phyloP scores from a whole-genome alignment of 257 asterid species.

The Phtheirospermum japonicum region DNA sequence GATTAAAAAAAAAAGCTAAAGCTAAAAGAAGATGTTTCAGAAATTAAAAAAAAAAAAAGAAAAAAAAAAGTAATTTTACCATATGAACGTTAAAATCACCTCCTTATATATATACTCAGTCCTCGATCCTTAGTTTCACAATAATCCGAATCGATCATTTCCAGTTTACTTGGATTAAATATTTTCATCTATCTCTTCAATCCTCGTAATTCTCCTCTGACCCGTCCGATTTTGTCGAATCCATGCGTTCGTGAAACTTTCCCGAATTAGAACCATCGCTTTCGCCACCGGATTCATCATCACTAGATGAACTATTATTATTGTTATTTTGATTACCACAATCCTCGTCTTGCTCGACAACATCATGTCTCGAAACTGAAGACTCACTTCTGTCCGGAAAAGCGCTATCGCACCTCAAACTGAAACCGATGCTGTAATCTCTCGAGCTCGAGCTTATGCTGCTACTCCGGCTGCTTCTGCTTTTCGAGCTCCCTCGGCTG shows the following conservation, averaged over 20 bases:
- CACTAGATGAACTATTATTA: slow-evolving; percentile 27
- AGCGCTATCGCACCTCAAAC: slow-evolving; percentile 31
- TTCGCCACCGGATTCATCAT: slow-evolving; percentile 23
- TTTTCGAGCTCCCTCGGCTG: slow-evolving; percentile 23
- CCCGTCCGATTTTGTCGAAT: too few relatives aligned
- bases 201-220: not conserved
- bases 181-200: slow-evolving; percentile 1
- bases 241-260: not conserved
- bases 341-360: slow-evolving; percentile 1
- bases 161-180: too few relatives aligned
- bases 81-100: slow-evolving; percentile 5
- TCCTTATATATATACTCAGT: slow-evolving; percentile 12
- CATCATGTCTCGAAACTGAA: slow-evolving; percentile 16
- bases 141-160: not conserved
- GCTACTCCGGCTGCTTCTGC: slow-evolving; percentile 6
- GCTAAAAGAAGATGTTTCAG: not conserved
- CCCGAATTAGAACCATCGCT: not conserved
- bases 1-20: not conserved
- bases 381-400: slow-evolving; percentile 15
- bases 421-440: slow-evolving; percentile 24
- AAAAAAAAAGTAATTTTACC: not conserved
- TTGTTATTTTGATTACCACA: not conserved
- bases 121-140: not conserved
- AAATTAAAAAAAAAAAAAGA: not conserved
- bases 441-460: slow-evolving; percentile 24